Base-by-base conservation (phyloP, 768 basidiomycete species). In the Boletus rubroflammeus region DNA sequence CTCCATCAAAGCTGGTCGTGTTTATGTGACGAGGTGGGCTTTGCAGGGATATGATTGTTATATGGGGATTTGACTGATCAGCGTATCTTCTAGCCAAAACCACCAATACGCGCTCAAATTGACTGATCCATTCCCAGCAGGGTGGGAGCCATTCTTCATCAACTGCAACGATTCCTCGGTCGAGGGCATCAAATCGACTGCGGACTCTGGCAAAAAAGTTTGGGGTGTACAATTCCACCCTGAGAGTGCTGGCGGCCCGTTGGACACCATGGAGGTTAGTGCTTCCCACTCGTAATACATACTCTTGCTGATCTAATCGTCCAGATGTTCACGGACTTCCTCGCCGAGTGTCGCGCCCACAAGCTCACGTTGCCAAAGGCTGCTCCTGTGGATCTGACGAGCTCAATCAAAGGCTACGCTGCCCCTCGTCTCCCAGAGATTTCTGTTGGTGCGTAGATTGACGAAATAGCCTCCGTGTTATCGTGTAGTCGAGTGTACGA, bases 211-310 rank as follows among this genome's bases (percentile, higher is more conserved):
- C 50, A 93, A 87, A 76, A 86, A 84, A 59, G 81, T 98, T 29
- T 98, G 94, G 93, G 97, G 96, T 61, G 96, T 98, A 21, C 97
- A 99, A 67, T 99, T 98, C 85, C 97, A 99, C 72, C 97, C 97
- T 15, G 97, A 99, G 73, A 94, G 93, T 58, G 90, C 93, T 26
- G 96, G 97, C 38, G 96, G 96, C n/a, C 97, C 97, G 41, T 81
- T 98, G 53, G 97, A 98, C 70, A 98, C 97, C 4, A 97, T 98
- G 56, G 93, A 95, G 83, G 93, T 92, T 52, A 47, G 81, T 71
- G 13, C 2, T 34, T 19, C 10, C 26, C 19, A 13, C 34, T 32
- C 17, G 17, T 5, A n/a, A 13, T 40, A 1, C 5, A 34, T 19
- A 14, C n/a, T n/a, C 21, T n/a, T n/a, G 44, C 36, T 55, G 36